These are phyloP conservation scores for Phytophthora uliginosa DNA, from an alignment of 352 stramenopile genomes.

Conservation along the genomic window DNA sequence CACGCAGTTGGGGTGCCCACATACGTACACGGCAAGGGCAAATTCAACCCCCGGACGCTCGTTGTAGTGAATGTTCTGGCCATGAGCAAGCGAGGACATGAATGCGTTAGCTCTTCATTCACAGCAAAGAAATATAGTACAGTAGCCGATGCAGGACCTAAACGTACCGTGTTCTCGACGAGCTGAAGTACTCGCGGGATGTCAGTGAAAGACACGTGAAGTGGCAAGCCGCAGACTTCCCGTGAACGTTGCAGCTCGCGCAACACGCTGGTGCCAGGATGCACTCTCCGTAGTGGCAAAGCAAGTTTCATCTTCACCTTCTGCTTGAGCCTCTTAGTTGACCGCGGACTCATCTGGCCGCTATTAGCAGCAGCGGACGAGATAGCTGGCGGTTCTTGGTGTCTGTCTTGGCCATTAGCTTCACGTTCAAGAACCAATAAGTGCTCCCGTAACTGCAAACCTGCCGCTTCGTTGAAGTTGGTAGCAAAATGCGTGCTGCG, in stretches of 20 bases:
- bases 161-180: slow-evolving; percentile 85
- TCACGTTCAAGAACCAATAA: slow-evolving; percentile 79
- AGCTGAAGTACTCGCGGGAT: slow-evolving; percentile 77
- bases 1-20: slow-evolving; percentile 88
- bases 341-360: slow-evolving; percentile 19
- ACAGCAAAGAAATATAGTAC: slow-evolving; percentile 31
- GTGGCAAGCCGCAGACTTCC: slow-evolving; percentile 82
- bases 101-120: slow-evolving; percentile 21
- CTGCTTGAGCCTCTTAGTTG: slow-evolving; percentile 30
- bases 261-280: slow-evolving; percentile 27
- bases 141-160: slow-evolving; percentile 14
- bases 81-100: slow-evolving; percentile 15
- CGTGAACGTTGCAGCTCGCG: slow-evolving; percentile 47
- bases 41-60: slow-evolving; percentile 91
- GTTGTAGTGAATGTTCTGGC: slow-evolving; percentile 92
- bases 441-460: slow-evolving; percentile 78
- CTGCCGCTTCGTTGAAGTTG: slow-evolving; percentile 89
- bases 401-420: slow-evolving; percentile 18
- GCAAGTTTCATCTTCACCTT: slow-evolving; percentile 37
- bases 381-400: not conserved
- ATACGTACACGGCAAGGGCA: slow-evolving; percentile 88
- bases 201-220: slow-evolving; percentile 93
- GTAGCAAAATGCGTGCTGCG: slow-evolving; percentile 85
- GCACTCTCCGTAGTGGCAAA: slow-evolving; percentile 18
- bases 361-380: slow-evolving; percentile 1